phyloP scores from a whole-genome alignment of 176 grass and related monocot genomes.

The Phoenix roebelenii region DNA sequence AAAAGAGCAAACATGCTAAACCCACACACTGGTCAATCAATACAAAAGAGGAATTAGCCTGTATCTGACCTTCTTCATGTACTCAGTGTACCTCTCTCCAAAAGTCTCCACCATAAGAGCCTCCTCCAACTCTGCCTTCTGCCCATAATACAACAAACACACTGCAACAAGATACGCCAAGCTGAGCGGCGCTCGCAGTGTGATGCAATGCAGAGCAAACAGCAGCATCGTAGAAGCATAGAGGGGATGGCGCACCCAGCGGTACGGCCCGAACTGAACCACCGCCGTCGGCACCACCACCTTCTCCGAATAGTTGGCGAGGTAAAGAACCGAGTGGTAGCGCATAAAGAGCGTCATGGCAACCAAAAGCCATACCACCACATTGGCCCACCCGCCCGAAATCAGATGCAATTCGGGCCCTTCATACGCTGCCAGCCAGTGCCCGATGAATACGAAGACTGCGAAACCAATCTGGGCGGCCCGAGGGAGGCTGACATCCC shows the following conservation, averaged over 20 bases:
- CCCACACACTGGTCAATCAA: not conserved
- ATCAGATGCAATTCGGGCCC: constrained; percentile 23
- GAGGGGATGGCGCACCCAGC: constrained; percentile 24
- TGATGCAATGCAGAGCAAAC: constrained; percentile 16
- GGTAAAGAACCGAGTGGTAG: constrained; percentile 28
- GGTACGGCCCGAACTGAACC: constrained; percentile 29
- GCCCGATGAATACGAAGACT: constrained; percentile 18
- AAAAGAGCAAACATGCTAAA: too few species aligned
- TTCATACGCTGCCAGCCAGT: constrained; percentile 29
- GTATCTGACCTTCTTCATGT: constrained; percentile 27
- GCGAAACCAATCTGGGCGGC: constrained; percentile 16
- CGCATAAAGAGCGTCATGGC: constrained; percentile 21
- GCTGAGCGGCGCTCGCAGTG: constrained; percentile 15
- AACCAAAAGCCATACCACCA: constrained; percentile 19
- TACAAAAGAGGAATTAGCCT: constrained; percentile 23
- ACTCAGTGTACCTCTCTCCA: constrained; percentile 19
- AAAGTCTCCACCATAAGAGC: constrained; percentile 20
- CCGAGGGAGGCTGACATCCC: constrained; percentile 8
- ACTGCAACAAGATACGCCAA: constrained; percentile 19
- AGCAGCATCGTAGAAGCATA: constrained; percentile 23
- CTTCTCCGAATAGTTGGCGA: constrained; percentile 31
- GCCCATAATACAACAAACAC: constrained; percentile 18
- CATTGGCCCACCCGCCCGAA: constrained; percentile 24
- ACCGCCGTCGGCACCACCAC: constrained; percentile 18
- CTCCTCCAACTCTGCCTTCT: constrained; percentile 23